Evolutionary conservation across 371 early-diverging fungal genomes (phyloP).

Genomic region (Lichtheimia hyalospora): DNA sequence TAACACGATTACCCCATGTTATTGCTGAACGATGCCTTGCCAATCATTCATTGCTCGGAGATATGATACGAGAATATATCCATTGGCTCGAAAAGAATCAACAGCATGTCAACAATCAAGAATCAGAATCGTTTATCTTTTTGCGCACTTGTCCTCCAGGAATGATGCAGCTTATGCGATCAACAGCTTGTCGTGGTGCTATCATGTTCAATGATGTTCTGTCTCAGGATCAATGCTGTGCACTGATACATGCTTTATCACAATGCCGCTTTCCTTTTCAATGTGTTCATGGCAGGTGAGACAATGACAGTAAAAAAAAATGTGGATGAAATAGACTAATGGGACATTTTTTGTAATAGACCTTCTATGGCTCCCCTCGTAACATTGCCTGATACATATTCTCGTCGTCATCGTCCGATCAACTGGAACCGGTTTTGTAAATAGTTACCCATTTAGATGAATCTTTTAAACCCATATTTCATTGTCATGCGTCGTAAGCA

Average conservation of each 20-base stretch:
- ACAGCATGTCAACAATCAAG: not conserved
- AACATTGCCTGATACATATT: not conserved
- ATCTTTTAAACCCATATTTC: too few relatives aligned
- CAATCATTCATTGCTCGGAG: conserved; percentile 47
- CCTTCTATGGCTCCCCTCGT: not conserved
- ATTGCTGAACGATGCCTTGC: conserved; percentile 65
- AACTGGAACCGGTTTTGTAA: not conserved
- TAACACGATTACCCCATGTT: conserved; percentile 45
- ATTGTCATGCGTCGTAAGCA: too few relatives aligned
- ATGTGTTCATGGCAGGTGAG: conserved; percentile 65
- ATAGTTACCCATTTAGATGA: not conserved
- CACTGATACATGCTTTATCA: conserved; percentile 52
- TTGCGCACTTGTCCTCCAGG: conserved; percentile 59
- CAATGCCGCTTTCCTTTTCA: conserved; percentile 67
- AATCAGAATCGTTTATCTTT: conserved; percentile 3
- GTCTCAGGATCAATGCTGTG: conserved; percentile 44
- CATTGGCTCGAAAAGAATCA: conserved; percentile 28
- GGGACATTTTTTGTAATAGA: not conserved
- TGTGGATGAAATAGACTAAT: too few relatives aligned
- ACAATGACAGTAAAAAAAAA: too few relatives aligned
- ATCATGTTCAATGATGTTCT: conserved; percentile 79
- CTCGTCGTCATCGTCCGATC: not conserved
- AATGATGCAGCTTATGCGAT: conserved; percentile 68
- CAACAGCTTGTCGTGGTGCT: conserved; percentile 78
- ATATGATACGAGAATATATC: conserved; percentile 53